Base-by-base conservation (phyloP, 768 basidiomycete species). In the Hebeloma cylindrosporum region DNA sequence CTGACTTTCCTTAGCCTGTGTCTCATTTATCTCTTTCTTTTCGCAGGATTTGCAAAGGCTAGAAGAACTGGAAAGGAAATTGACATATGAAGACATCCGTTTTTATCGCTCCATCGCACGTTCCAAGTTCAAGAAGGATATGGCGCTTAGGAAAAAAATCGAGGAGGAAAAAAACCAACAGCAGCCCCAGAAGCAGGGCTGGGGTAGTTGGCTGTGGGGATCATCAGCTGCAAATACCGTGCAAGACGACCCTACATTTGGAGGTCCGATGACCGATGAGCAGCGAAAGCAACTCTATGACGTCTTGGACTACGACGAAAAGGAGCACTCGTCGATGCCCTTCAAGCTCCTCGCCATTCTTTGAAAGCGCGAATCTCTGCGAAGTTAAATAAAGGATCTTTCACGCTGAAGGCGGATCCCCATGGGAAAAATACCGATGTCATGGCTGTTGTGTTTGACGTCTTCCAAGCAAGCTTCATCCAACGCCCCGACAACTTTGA, bases 101-200 rank as follows among this genome's bases (percentile, higher is more conserved):
- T 96, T 97, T 67, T 99, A 98, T 68, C 83, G 96, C 23, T 97
- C 93, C 3, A 91, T 98, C 48, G 90, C 93, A 0, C 83, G 90
- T 20, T 92, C 92, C 2, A 82, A 82, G 52, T 72, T 95, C 11
- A 82, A 85, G 55, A 93, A 97, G 62, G 93, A 98, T 56, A 73
- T 80, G 16, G 88, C 82, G 2, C 68, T 85, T 26, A 77, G 78
- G 54, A 83, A 82, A 57, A 64, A 77, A 29, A 75, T 91, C 42
- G 86, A 89, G 57, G 82, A 83, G 40, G 79, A 82, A 57, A 75
- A 75, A 59, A 73, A 75, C 44, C 72, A 75, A 46, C 68, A 77
- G 43, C 72, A 78, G 45, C 45, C 66, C 17, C 68, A 74, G 51
- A 72, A 74, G 33, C 73, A 77, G 51, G 67, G 79, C 50, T 83